A percentile compares a stretch with the other conserved stretches of the same genome.
These are phyloP conservation scores for Limonomyces culmigenus DNA, from an alignment of 1,284 basidiomycete species.

Conservation along the genomic window DNA sequence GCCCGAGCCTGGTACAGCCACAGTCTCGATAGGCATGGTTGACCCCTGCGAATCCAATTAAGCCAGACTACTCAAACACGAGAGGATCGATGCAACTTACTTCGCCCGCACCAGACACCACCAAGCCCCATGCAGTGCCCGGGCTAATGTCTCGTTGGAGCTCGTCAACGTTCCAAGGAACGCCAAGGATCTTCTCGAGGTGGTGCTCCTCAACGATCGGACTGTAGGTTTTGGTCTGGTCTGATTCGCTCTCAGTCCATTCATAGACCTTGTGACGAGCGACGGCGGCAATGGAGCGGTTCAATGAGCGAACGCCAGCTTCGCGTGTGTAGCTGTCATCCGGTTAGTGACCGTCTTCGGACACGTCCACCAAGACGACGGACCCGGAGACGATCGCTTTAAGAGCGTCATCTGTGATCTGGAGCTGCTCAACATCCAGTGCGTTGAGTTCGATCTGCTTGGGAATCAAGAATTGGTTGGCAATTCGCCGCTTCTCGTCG, in stretches of 20 bases:
- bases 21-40: conserved; percentile 70
- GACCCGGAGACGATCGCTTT: too few relatives aligned
- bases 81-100: too few relatives aligned
- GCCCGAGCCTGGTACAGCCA: conserved; percentile 55
- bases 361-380: too few relatives aligned
- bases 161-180: conserved; percentile 68
- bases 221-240: conserved; percentile 27
- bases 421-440: conserved; percentile 31
- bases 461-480: conserved; percentile 68
- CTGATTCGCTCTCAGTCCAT: conserved; percentile 51
- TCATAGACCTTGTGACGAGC: conserved; percentile 81
- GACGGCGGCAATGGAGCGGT: conserved; percentile 75
- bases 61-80: too few relatives aligned
- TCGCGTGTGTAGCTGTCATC: conserved; percentile 68
- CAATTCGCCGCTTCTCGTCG: conserved; percentile 83
- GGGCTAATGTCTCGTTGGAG: conserved; percentile 48
- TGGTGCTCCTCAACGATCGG: conserved; percentile 51
- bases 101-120: conserved; percentile 80
- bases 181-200: conserved; percentile 74
- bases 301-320: conserved; percentile 84
- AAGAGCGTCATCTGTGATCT: too few relatives aligned
- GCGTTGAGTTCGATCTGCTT: conserved; percentile 69
- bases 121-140: conserved; percentile 74
- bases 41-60: too few relatives aligned
- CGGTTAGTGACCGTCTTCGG: too few relatives aligned